A percentile compares a stretch with the other conserved stretches of the same genome.
Conservation (phyloP, 2,329 filamentous ascomycete genomes). For the Fusarium staphyleae region DNA sequence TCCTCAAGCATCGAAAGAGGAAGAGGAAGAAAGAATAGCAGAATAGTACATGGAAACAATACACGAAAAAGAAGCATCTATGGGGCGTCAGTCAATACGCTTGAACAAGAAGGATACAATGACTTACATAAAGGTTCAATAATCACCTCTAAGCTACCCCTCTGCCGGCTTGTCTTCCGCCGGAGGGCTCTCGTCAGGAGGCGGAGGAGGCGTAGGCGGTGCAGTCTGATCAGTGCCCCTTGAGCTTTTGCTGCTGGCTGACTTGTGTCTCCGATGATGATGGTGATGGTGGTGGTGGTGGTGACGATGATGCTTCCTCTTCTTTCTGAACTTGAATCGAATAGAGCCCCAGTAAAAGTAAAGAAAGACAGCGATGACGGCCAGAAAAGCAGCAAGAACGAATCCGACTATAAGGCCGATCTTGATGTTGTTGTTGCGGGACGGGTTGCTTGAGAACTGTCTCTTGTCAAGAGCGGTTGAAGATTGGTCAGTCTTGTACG, state of each 20-base stretch:
- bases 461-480: conserved; percentile 18
- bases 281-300: conserved; percentile 4
- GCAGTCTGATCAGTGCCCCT: conserved; percentile 38
- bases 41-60: conserved; percentile 18
- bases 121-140: no score
- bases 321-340: conserved; percentile 43
- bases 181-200: conserved; percentile 23
- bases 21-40: conserved; percentile 7
- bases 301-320: conserved; percentile 21
- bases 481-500: neutral
- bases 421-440: conserved; percentile 49
- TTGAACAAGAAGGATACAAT: neutral
- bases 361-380: conserved; percentile 48
- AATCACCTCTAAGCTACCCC: conserved; percentile 14
- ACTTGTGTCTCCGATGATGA: conserved; percentile 39
- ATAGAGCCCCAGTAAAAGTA: conserved; percentile 51
- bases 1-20: neutral
- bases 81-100: no score
- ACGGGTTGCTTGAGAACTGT: conserved; percentile 40
- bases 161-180: conserved; percentile 26
- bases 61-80: conserved; percentile 15
- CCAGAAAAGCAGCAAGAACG: conserved; percentile 50
- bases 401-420: conserved; percentile 55
- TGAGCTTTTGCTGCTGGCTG: conserved; percentile 45
- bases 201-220: conserved; percentile 15